A percentile compares a stretch with the other conserved stretches of the same genome.
Conservation (phyloP, 345 rosid genomes). For the Linum usitatissimum region DNA sequence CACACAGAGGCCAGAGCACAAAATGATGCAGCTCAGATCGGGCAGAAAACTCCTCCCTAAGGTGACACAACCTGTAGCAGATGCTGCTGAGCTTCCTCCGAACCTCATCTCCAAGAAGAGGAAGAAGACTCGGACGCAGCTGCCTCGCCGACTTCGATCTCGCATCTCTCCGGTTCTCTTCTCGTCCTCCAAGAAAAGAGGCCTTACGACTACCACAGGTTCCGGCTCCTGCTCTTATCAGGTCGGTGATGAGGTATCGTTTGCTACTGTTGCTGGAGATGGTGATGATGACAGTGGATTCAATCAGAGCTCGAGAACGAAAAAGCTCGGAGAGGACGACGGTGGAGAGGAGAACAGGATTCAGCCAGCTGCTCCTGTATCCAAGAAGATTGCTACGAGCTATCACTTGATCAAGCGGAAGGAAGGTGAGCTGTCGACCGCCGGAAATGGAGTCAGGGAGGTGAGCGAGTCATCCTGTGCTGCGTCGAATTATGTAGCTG, state of each 20-base stretch:
- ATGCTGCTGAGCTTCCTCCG: neutral
- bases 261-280: conserved; percentile 8
- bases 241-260: conserved; percentile 32
- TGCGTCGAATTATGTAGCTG: conserved; percentile 26
- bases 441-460: conserved; percentile 24
- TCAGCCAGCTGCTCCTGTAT: conserved; percentile 12
- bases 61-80: neutral
- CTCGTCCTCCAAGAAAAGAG: neutral
- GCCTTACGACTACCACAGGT: neutral
- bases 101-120: conserved; percentile 9
- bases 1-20: neutral
- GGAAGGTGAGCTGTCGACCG: conserved; percentile 19
- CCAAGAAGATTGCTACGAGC: conserved; percentile 41
- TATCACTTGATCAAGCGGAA: conserved; percentile 24
- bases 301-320: conserved; percentile 22
- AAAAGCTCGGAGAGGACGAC: conserved; percentile 19
- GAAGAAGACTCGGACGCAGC: conserved; percentile 20
- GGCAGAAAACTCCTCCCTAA: conserved; percentile 2
- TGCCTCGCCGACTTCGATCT: conserved; percentile 8
- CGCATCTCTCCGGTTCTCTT: conserved; percentile 14
- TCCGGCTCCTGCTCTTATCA: neutral
- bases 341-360: conserved; percentile 22
- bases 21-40: conserved; percentile 15
- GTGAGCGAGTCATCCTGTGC: conserved; percentile 54
- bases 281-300: conserved; percentile 7